These are phyloP conservation scores for Aethionema arabicum DNA, from an alignment of 345 rosid species.

Conservation along the genomic window DNA sequence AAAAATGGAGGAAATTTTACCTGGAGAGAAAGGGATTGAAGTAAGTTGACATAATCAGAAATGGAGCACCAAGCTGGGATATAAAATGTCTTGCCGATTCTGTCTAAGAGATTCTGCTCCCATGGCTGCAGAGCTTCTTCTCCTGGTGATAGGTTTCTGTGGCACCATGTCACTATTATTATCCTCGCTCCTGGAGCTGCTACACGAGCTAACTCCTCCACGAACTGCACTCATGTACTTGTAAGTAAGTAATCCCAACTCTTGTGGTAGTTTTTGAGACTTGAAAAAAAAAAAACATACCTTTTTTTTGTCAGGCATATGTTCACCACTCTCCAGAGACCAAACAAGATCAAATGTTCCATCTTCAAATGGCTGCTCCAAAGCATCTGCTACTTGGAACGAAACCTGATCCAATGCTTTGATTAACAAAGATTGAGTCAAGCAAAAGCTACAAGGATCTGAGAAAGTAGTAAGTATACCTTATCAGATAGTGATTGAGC, in stretches of 20 bases:
- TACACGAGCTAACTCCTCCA: slow-evolving; percentile 72
- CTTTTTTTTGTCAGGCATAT: slow-evolving; percentile 86
- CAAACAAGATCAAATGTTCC: slow-evolving; percentile 77
- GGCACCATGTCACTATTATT: slow-evolving; percentile 94
- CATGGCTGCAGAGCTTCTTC: slow-evolving; percentile 68
- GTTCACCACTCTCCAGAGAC: slow-evolving; percentile 99
- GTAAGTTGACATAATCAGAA: slow-evolving; percentile 64
- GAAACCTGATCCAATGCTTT: slow-evolving; percentile 46
- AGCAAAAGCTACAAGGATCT: too few species aligned
- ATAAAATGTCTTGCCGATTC: slow-evolving; percentile 69
- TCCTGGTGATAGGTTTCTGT: slow-evolving; percentile 58
- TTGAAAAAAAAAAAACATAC: slow-evolving; percentile 37
- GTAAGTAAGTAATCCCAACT: neutral
- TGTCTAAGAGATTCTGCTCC: slow-evolving; percentile 64
- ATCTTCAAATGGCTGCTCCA: slow-evolving; percentile 88
- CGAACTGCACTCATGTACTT: slow-evolving; percentile 52
- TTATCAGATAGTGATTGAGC: slow-evolving; percentile 59
- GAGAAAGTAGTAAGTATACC: slow-evolving; percentile 33
- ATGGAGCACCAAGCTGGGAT: slow-evolving; percentile 92
- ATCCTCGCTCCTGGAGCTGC: slow-evolving; percentile 81
- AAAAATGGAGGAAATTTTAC: slow-evolving; percentile 29
- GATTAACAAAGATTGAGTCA: neutral
- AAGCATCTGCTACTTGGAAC: slow-evolving; percentile 88
- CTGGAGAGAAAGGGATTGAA: slow-evolving; percentile 56
- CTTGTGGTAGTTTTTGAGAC: neutral